These are phyloP conservation scores for Fraxinus paxiana DNA, from an alignment of 305 asterid species.

Conservation along the genomic window DNA sequence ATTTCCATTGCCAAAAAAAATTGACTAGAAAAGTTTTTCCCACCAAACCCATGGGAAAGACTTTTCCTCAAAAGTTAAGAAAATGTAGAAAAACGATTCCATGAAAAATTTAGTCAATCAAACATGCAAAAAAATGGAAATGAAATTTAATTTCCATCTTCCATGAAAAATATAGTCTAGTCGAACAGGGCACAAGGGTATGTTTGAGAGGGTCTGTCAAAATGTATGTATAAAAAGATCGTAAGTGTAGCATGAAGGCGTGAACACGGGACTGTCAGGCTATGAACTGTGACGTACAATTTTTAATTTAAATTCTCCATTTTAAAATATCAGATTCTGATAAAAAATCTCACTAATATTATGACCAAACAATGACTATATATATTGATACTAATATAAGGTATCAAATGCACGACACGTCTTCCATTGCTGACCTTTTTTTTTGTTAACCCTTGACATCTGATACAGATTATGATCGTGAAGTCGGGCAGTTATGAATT, in stretches of 20 bases:
- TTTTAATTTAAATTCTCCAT: no score
- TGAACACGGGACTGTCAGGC: not conserved
- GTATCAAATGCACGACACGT: not conserved
- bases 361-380: not conserved
- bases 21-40: no score
- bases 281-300: not conserved
- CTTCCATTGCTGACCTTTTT: conserved; percentile 15
- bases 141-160: no score
- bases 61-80: no score
- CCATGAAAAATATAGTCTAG: no score
- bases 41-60: no score
- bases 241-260: not conserved
- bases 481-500: not conserved
- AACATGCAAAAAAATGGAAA: no score
- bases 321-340: not conserved
- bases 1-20: no score
- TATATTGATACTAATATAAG: not conserved
- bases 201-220: not conserved
- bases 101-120: no score
- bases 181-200: not conserved
- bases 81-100: no score
- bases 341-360: not conserved
- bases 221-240: no score
- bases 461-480: not conserved
- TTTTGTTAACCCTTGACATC: not conserved